Evolutionary conservation across 176 grass and related monocot species (phyloP).

Genomic region (Hordeum marinum): DNA sequence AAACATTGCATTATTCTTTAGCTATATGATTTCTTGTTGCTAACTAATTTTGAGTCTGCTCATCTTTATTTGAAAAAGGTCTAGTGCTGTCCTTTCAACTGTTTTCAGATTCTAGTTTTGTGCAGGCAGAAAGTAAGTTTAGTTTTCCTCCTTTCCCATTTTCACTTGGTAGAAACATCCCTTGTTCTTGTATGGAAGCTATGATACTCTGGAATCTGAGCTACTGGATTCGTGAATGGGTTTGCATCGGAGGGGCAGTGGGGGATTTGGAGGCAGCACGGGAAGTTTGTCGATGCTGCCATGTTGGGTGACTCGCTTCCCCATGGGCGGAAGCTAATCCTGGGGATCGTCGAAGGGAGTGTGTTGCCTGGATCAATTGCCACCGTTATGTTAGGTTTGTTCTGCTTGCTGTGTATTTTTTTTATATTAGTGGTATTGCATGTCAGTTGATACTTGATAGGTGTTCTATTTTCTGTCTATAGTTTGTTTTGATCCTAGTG

Average conservation of each 20-base stretch:
- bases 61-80: background rate
- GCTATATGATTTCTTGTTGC: constrained; percentile 8
- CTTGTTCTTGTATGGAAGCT: background rate
- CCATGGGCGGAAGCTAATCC: constrained; percentile 68
- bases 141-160: background rate
- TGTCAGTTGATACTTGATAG: background rate
- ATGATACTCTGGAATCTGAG: constrained; percentile 40
- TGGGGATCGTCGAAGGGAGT: constrained; percentile 83
- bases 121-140: constrained; percentile 74
- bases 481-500: constrained; percentile 7
- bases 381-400: constrained; percentile 75
- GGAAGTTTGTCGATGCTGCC: constrained; percentile 71
- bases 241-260: constrained; percentile 65
- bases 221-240: constrained; percentile 62
- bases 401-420: background rate
- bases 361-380: constrained; percentile 64
- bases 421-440: background rate
- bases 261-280: constrained; percentile 60
- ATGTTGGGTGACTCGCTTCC: constrained; percentile 67
- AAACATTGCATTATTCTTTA: background rate
- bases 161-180: constrained; percentile 6
- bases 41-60: background rate
- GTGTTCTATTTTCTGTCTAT: background rate
- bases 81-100: background rate
- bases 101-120: background rate